Percentiles rank a stretch among this genome's conserved stretches.
Conservation (phyloP, 179 eudicot species). For the Camellia oleifera region DNA sequence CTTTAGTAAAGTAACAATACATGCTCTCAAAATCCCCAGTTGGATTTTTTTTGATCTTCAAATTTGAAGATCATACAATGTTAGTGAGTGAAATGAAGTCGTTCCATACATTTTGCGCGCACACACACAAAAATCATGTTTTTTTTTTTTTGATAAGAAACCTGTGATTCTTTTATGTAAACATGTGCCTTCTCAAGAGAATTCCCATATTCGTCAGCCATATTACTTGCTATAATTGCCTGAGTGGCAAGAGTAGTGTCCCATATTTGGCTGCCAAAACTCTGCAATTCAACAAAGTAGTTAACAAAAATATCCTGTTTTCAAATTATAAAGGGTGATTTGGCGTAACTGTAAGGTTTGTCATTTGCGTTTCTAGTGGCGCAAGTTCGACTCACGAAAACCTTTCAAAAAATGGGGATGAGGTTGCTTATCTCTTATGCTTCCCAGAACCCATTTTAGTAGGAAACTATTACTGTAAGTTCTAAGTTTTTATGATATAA, state of each 20-base stretch:
- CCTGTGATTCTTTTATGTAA: conserved; percentile 45
- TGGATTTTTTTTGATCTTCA: conserved; percentile 34
- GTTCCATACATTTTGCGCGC: background rate
- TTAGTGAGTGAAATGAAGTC: background rate
- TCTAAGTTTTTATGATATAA: background rate
- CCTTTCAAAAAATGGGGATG: no score
- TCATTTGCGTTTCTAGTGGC: no score
- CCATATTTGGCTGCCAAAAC: conserved; percentile 43
- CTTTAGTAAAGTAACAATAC: conserved; percentile 35
- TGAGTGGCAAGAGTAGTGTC: conserved; percentile 39
- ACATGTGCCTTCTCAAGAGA: conserved; percentile 36
- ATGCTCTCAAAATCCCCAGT: conserved; percentile 23
- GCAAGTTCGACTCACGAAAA: no score
- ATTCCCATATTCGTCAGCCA: conserved; percentile 46
- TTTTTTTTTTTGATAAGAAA: background rate
- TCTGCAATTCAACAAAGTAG: conserved; percentile 14
- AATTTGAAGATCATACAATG: background rate
- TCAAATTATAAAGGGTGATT: background rate
- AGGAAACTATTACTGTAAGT: no score
- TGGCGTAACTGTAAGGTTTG: no score
- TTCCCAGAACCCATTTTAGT: no score
- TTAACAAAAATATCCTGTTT: background rate
- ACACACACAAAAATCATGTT: background rate
- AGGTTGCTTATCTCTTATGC: no score
- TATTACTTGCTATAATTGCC: conserved; percentile 32